These are phyloP conservation scores for Tricharina praecox DNA, from an alignment of 495 filamentous ascomycete genomes.

Conservation along the genomic window DNA sequence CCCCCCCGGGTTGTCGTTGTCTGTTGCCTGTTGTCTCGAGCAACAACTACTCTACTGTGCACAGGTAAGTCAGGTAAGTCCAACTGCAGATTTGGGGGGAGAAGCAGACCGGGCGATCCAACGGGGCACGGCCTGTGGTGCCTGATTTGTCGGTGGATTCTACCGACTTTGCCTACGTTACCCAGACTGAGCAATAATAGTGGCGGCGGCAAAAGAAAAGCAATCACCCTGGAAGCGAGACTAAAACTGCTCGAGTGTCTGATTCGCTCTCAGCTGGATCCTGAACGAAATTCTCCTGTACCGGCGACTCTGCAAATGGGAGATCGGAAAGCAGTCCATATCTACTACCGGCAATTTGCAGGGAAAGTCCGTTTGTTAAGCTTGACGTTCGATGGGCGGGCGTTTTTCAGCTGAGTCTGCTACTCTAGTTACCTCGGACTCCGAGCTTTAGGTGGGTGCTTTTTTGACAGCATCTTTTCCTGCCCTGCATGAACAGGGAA, in stretches of 20 bases:
- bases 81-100: background rate
- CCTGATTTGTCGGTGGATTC: background rate
- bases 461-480: background rate
- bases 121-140: background rate
- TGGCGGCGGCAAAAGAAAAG: background rate
- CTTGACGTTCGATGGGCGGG: background rate
- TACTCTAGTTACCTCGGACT: background rate
- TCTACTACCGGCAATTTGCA: background rate
- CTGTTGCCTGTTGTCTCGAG: slow-evolving; percentile 3
- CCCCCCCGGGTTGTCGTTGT: background rate
- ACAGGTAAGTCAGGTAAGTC: background rate
- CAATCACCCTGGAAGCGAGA: background rate
- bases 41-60: background rate
- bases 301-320: too few species aligned
- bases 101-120: background rate
- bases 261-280: background rate
- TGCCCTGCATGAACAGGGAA: background rate
- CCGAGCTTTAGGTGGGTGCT: background rate
- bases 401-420: background rate
- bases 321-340: background rate
- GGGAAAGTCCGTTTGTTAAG: background rate
- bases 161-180: too few species aligned
- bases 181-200: background rate
- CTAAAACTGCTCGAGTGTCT: background rate
- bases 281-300: background rate